Base-by-base conservation (phyloP, 768 basidiomycete species). In the Megacollybia marginata region DNA sequence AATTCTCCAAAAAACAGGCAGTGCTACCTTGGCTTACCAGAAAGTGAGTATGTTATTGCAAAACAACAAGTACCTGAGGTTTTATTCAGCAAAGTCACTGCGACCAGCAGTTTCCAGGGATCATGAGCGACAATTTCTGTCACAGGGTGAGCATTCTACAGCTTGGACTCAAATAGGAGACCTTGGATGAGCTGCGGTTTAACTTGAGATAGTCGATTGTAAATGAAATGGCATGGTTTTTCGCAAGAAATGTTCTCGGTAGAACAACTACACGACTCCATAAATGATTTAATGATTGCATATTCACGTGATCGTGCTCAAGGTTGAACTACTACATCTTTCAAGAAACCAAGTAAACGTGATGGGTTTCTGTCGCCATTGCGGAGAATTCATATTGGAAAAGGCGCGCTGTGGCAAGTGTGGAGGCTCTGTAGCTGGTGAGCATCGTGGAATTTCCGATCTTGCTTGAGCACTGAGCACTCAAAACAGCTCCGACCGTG, bases 351-450 rank as follows among this genome's bases (percentile, higher is more conserved):
- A 28, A 28, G 23, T 28, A 28, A 28, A 28, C 23, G 23, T 28
- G 23, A 40, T 40, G 38, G 38, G 38, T 40, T 40, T 92, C 59
- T 92, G 90, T 69, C 77, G 86, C 52, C 74, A 87, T 62, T 92
- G 89, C 60, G 90, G 89, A 50, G 85, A 91, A 54, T 89, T 92
- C 51, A 88, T 91, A 12, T 45, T 18, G 44, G n/a, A 16, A 44
- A 19, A 72, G 33, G 79, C 80, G 45, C 84, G 84, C 47, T 91
- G 88, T 65, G 83, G 49, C 44, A 44, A 78, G 65, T 92, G 89
- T 64, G 89, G 90, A 55, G 90, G 90, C 48, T 69, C 73, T 15
- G 69, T 85, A 48, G 89, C 88, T 48, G 88, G 89, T 91, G 61
- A 59, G 89, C 31, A 54, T 16, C 33, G 46, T 19, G 32, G 11